Evolutionary conservation across 192 early-diverging fungal genomes (phyloP).

Genomic region (Lobosporangium transversale): DNA sequence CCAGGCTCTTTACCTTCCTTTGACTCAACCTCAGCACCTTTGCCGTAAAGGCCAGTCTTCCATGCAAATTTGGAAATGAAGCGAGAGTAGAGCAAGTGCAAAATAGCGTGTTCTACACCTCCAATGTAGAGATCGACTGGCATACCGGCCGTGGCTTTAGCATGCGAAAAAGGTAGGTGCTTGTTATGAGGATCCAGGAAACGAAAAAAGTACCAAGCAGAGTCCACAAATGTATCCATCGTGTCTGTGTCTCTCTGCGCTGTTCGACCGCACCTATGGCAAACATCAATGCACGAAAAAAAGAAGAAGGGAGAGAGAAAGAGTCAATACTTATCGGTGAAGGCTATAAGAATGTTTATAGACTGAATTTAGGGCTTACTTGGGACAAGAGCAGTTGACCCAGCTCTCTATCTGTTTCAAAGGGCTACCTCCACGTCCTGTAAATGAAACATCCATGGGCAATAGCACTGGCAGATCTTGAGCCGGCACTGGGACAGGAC

Average conservation of each 20-base stretch:
- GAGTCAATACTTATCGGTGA: no score
- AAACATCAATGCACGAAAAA: no score
- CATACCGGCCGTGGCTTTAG: conserved; percentile 62
- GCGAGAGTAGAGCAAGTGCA: conserved; percentile 94
- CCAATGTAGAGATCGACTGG: conserved; percentile 96
- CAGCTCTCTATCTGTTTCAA: conserved; percentile 70
- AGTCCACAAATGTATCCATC: conserved; percentile 98
- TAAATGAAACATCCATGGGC: conserved; percentile 67
- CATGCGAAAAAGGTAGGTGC: conserved; percentile 59
- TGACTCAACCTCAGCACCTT: conserved; percentile 13
- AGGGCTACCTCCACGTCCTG: conserved; percentile 76
- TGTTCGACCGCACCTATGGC: conserved; percentile 70
- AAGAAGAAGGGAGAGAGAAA: no score
- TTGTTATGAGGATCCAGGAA: conserved; percentile 81
- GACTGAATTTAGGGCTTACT: no score
- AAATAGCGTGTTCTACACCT: conserved; percentile 92
- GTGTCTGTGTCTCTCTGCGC: conserved; percentile 91
- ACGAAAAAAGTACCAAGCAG: conserved; percentile 96
- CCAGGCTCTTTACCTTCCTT: conserved; percentile 55
- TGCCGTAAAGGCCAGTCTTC: conserved; percentile 62
- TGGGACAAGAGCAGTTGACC: conserved; percentile 81
- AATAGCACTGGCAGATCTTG: conserved; percentile 81
- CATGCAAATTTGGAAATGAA: conserved; percentile 89
- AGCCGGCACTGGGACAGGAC: conserved; percentile 85
- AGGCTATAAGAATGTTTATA: no score